Conservation (phyloP, 257 asterid species). For the Petrea volubilis region DNA sequence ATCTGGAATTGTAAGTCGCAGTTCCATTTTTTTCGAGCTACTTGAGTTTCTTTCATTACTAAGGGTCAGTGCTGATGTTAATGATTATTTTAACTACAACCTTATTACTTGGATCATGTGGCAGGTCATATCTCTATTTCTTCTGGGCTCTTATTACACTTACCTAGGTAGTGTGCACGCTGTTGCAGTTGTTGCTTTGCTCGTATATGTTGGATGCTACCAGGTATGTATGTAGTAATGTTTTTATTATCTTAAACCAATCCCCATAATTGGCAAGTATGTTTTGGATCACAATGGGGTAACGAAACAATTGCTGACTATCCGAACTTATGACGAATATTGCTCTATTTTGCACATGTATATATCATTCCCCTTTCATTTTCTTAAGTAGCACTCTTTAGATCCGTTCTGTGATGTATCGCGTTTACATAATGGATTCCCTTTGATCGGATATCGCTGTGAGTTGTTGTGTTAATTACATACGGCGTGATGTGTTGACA, state of each 20-base stretch:
- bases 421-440: neutral
- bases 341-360: neutral
- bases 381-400: too few relatives aligned
- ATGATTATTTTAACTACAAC: slow-evolving; percentile 3
- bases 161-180: slow-evolving; percentile 63
- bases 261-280: neutral
- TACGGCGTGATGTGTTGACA: slow-evolving; percentile 1
- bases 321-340: too few relatives aligned
- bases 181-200: slow-evolving; percentile 84
- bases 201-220: slow-evolving; percentile 91
- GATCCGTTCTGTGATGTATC: neutral
- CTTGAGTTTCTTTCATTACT: slow-evolving; percentile 10
- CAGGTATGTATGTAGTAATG: slow-evolving; percentile 67
- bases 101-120: slow-evolving; percentile 28
- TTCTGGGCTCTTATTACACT: slow-evolving; percentile 91
- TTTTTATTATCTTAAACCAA: neutral
- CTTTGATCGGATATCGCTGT: slow-evolving; percentile 5
- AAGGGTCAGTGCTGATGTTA: neutral
- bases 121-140: slow-evolving; percentile 83
- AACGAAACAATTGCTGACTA: neutral
- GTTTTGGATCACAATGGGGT: neutral
- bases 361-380: too few relatives aligned
- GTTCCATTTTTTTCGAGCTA: neutral
- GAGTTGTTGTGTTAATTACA: neutral
- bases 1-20: slow-evolving; percentile 82